Conservation (phyloP, 2,329 filamentous ascomycete genomes). For the Nemania sp. region DNA sequence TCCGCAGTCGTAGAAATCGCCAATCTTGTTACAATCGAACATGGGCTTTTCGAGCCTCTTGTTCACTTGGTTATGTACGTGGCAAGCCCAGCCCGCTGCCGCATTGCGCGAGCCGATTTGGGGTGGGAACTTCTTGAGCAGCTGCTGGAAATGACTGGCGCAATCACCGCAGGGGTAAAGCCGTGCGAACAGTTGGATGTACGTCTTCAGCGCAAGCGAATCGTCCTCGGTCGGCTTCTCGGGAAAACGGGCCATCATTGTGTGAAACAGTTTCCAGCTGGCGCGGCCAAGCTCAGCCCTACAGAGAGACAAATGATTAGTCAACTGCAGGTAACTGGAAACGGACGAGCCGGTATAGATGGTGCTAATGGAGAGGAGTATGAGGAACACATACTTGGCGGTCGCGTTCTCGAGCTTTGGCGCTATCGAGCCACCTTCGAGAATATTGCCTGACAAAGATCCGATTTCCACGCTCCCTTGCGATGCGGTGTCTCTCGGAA, state of each 20-base stretch:
- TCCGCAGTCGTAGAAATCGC: conserved; percentile 72
- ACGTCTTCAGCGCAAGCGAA: conserved; percentile 63
- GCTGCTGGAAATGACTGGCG: conserved; percentile 66
- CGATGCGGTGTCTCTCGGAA: conserved; percentile 21
- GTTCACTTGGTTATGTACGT: conserved; percentile 70
- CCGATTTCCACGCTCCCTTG: conserved; percentile 45
- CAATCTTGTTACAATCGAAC: conserved; percentile 69
- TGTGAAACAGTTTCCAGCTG: conserved; percentile 72
- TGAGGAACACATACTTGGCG: conserved; percentile 59
- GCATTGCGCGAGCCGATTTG: conserved; percentile 66
- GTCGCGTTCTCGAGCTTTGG: conserved; percentile 84
- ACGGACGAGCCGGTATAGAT: not conserved
- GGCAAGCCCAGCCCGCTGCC: conserved; percentile 69
- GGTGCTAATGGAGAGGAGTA: not conserved
- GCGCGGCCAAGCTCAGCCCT: conserved; percentile 68
- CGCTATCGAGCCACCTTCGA: conserved; percentile 73
- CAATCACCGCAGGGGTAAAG: conserved; percentile 73
- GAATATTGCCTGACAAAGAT: conserved; percentile 50
- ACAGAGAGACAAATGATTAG: conserved; percentile 20
- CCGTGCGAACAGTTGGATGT: conserved; percentile 68
- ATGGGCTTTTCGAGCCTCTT: conserved; percentile 61
- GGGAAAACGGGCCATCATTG: conserved; percentile 71
- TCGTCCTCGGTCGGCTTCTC: conserved; percentile 66
- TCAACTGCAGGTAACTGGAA: conserved; percentile 1
- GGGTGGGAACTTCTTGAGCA: conserved; percentile 65